These are phyloP conservation scores for Amanita molliuscula DNA, from an alignment of 768 basidiomycete genomes.

Conservation along the genomic window DNA sequence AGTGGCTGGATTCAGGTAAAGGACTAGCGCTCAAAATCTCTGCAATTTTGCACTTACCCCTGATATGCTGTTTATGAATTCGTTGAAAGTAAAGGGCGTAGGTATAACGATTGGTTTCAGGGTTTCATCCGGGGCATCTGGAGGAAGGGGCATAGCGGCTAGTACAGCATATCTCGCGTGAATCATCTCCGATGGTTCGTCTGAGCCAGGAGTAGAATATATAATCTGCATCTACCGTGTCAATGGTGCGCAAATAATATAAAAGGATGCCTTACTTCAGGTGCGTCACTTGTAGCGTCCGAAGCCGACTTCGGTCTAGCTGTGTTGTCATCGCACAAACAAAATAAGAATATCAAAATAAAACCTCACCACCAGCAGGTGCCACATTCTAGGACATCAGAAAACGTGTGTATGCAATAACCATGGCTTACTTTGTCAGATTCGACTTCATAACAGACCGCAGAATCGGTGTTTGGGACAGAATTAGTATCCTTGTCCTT, in stretches of 20 bases:
- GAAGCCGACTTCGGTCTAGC: neutral
- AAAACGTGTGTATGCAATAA: neutral
- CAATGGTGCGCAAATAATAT: neutral
- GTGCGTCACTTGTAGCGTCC: constrained; percentile 31
- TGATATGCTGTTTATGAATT: constrained; percentile 16
- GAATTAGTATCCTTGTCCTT: constrained; percentile 1
- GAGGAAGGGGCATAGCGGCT: constrained; percentile 52
- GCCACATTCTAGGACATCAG: constrained; percentile 5
- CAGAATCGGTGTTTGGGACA: constrained; percentile 19
- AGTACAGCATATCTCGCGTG: constrained; percentile 46
- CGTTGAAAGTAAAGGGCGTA: constrained; percentile 51
- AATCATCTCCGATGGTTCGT: constrained; percentile 17
- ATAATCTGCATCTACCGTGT: constrained; percentile 1
- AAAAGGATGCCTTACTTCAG: constrained; percentile 32
- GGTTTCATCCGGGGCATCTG: constrained; percentile 51
- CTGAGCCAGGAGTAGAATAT: constrained; percentile 2
- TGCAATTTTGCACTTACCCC: constrained; percentile 2
- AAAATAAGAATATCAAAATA: neutral
- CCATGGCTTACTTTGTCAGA: constrained; percentile 17
- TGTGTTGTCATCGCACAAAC: neutral
- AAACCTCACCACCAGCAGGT: constrained; percentile 8
- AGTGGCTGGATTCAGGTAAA: constrained; percentile 31
- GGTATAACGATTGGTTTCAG: constrained; percentile 64
- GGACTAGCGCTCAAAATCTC: neutral
- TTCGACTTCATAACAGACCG: constrained; percentile 28